Percentiles rank a stretch among this genome's conserved stretches.
phyloP scores from a whole-genome alignment of 192 early-diverging fungal genomes.

The Coemansia javaensis region DNA sequence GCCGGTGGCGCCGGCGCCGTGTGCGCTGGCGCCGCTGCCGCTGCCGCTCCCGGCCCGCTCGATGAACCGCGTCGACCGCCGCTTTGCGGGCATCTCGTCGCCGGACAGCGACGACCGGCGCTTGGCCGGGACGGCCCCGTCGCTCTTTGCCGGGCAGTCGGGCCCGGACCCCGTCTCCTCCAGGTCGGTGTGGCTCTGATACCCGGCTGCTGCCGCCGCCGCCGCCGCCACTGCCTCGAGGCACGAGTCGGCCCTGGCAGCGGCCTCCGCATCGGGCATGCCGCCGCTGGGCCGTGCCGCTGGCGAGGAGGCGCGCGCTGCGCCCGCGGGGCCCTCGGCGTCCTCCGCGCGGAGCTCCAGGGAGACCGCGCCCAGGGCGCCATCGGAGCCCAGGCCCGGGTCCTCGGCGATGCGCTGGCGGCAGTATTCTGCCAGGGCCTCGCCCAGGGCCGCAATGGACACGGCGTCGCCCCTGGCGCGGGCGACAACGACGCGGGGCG shows the following conservation, averaged over 20 bases:
- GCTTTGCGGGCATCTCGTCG: constrained; percentile 41
- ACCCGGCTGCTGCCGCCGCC: background rate
- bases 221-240: too few species aligned
- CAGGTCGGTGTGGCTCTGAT: background rate
- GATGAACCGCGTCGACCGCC: constrained; percentile 43
- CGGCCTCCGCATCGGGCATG: background rate
- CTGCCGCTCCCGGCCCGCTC: constrained; percentile 28
- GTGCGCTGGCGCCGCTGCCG: background rate
- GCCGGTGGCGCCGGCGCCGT: background rate
- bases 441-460: background rate
- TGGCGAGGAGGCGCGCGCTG: too few species aligned
- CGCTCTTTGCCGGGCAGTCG: background rate
- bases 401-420: background rate
- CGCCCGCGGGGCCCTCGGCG: background rate
- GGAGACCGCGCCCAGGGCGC: background rate
- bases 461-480: background rate
- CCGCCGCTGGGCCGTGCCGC: too few species aligned
- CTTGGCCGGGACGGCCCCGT: constrained; percentile 1
- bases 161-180: background rate
- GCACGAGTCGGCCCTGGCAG: background rate
- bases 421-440: background rate
- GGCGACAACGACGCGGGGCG: background rate
- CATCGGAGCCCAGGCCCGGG: background rate
- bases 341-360: background rate
- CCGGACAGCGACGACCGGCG: constrained; percentile 31